These are phyloP conservation scores for Hypoxylon rickii DNA, from an alignment of 495 filamentous ascomycete species.

Conservation along the genomic window DNA sequence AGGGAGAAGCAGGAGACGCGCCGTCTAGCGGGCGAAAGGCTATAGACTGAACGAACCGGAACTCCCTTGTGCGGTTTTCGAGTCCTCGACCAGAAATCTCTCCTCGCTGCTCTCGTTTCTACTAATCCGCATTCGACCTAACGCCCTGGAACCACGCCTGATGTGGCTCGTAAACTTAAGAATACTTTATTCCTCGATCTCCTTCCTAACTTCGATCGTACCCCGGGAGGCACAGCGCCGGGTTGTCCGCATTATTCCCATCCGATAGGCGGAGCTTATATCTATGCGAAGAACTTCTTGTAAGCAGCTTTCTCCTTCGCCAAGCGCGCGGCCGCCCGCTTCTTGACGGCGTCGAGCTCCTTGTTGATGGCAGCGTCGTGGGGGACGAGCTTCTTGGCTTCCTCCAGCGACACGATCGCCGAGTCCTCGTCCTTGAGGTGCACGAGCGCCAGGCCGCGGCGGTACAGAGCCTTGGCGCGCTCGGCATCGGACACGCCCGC, in stretches of 20 bases:
- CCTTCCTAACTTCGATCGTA: no score
- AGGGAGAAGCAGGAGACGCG: no score
- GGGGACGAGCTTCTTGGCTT: slow-evolving; percentile 74
- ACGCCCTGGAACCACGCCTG: no score
- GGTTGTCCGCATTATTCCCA: not conserved
- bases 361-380: slow-evolving; percentile 74
- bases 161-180: no score
- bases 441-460: slow-evolving; percentile 73
- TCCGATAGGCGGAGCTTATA: not conserved
- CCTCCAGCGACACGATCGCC: slow-evolving; percentile 76
- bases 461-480: slow-evolving; percentile 84
- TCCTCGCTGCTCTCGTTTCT: no score
- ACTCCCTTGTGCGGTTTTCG: no score
- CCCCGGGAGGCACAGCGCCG: no score
- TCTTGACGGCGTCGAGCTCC: slow-evolving; percentile 77
- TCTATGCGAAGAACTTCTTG: slow-evolving; percentile 77
- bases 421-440: slow-evolving; percentile 84
- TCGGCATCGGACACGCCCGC: slow-evolving; percentile 70
- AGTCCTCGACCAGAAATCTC: no score
- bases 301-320: slow-evolving; percentile 89
- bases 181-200: no score
- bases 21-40: no score
- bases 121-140: no score
- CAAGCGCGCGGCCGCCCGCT: slow-evolving; percentile 68
- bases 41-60: no score